Evolutionary conservation across 352 stramenopile species (phyloP).

Genomic region (Achlya hypogyna): DNA sequence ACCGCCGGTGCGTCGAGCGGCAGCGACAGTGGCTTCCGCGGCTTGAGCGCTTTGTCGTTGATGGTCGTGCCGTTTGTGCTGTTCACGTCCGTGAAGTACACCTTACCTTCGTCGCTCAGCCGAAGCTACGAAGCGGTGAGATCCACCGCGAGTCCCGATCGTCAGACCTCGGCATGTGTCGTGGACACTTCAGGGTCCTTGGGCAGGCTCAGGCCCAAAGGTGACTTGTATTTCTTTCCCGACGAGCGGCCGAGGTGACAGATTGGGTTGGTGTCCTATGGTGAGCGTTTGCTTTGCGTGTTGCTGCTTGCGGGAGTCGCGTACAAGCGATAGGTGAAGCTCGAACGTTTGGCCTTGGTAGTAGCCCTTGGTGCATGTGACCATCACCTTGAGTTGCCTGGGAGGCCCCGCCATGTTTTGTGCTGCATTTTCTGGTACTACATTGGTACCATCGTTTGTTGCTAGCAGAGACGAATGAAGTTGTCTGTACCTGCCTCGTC

Average conservation of each 20-base stretch:
- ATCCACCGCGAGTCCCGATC: not conserved
- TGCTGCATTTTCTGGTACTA: too few relatives aligned
- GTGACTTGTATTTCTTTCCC: constrained; percentile 63
- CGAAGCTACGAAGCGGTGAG: not conserved
- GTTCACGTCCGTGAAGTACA: constrained; percentile 69
- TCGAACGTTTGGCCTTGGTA: constrained; percentile 54
- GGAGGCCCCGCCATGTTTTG: too few relatives aligned
- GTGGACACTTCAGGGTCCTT: constrained; percentile 78
- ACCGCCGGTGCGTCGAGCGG: constrained; percentile 34
- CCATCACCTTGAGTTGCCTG: constrained; percentile 35
- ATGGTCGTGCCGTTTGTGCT: constrained; percentile 75
- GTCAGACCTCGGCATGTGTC: constrained; percentile 57
- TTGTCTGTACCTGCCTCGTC: constrained; percentile 19
- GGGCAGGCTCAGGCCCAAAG: constrained; percentile 59
- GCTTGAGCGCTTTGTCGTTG: constrained; percentile 39
- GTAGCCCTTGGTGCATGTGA: constrained; percentile 41
- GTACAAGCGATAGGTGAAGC: constrained; percentile 49
- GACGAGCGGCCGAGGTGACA: constrained; percentile 71
- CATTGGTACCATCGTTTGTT: not conserved
- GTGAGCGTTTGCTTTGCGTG: not conserved
- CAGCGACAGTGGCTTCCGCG: constrained; percentile 42
- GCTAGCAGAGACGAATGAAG: too few relatives aligned
- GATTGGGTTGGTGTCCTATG: constrained; percentile 34
- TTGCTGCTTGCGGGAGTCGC: not conserved
- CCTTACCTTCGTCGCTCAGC: constrained; percentile 24